Evolutionary conservation across 306 rosid genomes (phyloP).

Genomic region (Vachellia pachyceras): DNA sequence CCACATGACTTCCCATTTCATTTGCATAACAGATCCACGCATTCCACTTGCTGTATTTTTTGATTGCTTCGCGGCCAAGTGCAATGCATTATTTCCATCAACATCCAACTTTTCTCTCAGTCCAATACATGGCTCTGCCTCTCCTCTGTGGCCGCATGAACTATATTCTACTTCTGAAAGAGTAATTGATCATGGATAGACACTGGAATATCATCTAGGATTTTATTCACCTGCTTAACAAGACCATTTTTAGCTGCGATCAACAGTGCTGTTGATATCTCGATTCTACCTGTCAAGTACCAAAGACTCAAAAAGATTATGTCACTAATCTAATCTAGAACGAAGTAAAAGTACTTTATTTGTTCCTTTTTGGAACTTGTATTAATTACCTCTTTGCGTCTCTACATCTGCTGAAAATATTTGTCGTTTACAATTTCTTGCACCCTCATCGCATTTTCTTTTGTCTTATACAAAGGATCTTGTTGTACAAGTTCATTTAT

Average conservation of each 20-base stretch:
- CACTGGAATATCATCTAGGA: not conserved
- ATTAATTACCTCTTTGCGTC: no score
- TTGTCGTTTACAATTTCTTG: not conserved
- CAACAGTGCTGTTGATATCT: not conserved
- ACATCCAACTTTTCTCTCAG: not conserved
- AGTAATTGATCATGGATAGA: not conserved
- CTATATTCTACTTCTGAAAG: not conserved
- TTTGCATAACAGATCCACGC: not conserved
- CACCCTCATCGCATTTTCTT: not conserved
- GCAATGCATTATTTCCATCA: not conserved
- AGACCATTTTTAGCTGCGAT: not conserved
- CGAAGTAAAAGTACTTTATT: not conserved
- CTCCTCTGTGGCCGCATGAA: not conserved
- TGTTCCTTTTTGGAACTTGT: not conserved
- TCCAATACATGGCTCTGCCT: not conserved
- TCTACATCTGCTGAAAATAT: not conserved
- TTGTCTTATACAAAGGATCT: not conserved
- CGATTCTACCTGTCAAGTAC: not conserved
- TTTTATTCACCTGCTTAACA: not conserved
- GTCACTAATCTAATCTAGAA: not conserved
- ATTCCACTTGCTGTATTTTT: not conserved
- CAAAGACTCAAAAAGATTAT: no score
- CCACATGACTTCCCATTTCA: not conserved
- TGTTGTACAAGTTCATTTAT: not conserved
- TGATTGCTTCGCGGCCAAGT: not conserved